Evolutionary conservation across 306 rosid species (phyloP).

Genomic region (Ammopiptanthus mongolicus): DNA sequence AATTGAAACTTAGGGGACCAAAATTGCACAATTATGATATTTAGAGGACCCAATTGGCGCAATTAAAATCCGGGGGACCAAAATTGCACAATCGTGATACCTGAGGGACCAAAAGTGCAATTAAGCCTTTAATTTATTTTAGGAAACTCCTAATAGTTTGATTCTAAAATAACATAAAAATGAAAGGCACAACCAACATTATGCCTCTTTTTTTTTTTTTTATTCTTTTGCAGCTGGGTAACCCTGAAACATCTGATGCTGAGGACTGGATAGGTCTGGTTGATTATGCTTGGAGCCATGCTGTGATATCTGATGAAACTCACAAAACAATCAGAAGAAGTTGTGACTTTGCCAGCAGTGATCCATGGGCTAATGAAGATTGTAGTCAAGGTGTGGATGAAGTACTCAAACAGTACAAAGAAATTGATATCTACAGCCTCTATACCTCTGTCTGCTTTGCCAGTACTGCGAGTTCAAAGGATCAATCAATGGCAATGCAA

Average conservation of each 20-base stretch:
- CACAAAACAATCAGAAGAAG: conserved; percentile 45
- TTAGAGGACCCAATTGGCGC: no score
- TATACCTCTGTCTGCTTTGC: conserved; percentile 73
- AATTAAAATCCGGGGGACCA: no score
- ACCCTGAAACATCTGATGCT: conserved; percentile 87
- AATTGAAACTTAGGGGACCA: no score
- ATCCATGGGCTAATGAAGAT: conserved; percentile 64
- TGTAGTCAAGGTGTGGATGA: conserved; percentile 64
- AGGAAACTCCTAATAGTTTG: background rate
- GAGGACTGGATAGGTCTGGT: conserved; percentile 90
- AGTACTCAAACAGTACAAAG: conserved; percentile 55
- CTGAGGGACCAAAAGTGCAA: no score
- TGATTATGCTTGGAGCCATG: conserved; percentile 98
- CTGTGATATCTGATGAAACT: conserved; percentile 88
- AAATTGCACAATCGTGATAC: no score
- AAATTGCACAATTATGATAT: no score
- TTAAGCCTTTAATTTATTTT: no score
- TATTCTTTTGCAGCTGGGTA: conserved; percentile 54
- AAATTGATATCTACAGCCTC: conserved; percentile 85
- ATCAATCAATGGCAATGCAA: conserved; percentile 36
- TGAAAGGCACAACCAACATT: background rate
- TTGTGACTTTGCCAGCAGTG: conserved; percentile 70
- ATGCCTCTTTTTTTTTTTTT: background rate
- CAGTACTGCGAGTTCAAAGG: conserved; percentile 44
- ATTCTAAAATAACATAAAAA: background rate